A percentile compares a stretch with the other conserved stretches of the same genome.
These are phyloP conservation scores for Allium sativum DNA, from an alignment of 106 monocot genomes.

Conservation along the genomic window DNA sequence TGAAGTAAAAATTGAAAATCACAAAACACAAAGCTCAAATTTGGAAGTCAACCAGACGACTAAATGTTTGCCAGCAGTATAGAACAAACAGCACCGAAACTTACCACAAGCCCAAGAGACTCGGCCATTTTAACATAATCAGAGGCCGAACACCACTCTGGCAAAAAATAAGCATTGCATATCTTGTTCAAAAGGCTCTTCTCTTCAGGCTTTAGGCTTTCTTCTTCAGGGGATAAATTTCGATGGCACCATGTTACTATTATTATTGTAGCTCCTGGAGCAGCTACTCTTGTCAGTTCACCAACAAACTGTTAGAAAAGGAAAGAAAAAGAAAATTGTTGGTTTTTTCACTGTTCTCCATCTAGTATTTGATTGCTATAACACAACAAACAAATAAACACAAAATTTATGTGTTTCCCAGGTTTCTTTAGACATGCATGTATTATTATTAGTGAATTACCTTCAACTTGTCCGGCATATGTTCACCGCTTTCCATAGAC, in stretches of 20 bases:
- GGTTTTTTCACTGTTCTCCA: no score
- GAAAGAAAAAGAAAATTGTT: no score
- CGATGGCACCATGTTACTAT: slow-evolving; percentile 97
- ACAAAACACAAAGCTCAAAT: no score
- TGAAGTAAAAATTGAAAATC: no score
- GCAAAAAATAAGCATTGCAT: slow-evolving; percentile 62
- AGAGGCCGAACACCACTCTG: slow-evolving; percentile 77
- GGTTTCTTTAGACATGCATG: no score
- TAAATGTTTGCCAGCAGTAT: no score
- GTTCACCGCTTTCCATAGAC: slow-evolving; percentile 91
- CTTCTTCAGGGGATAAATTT: slow-evolving; percentile 55
- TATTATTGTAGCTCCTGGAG: slow-evolving; percentile 75
- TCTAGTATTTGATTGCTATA: no score
- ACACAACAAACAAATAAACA: no score
- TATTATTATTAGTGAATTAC: no score
- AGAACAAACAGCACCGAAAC: no score
- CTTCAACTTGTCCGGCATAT: slow-evolving; percentile 81
- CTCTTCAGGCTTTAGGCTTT: slow-evolving; percentile 53
- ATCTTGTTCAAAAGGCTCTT: slow-evolving; percentile 58
- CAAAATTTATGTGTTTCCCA: no score
- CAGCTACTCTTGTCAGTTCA: slow-evolving; percentile 79
- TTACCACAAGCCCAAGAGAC: slow-evolving; percentile 66
- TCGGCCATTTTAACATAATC: slow-evolving; percentile 74
- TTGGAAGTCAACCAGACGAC: no score
- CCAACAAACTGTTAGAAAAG: slow-evolving; percentile 63